These are phyloP conservation scores for Erodium trifolium DNA, from an alignment of 441 rosid species.

Conservation along the genomic window DNA sequence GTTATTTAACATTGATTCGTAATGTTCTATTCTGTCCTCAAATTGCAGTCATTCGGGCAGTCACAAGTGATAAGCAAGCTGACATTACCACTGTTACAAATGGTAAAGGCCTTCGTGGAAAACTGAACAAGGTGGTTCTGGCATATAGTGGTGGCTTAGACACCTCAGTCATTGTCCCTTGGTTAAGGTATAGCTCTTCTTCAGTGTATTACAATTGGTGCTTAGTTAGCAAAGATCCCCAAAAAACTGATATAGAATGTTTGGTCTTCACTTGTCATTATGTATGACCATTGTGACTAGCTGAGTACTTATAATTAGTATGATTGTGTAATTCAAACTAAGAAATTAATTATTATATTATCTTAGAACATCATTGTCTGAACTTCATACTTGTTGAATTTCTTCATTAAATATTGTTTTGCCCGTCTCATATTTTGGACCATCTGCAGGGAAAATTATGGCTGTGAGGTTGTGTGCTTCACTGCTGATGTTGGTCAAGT, in stretches of 20 bases:
- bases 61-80: slow-evolving; percentile 30
- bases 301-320: too few species aligned
- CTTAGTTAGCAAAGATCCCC: background rate
- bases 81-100: slow-evolving; percentile 25
- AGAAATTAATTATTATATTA: too few species aligned
- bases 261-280: too few species aligned
- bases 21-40: background rate
- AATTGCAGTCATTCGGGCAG: slow-evolving; percentile 51
- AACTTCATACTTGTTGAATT: background rate
- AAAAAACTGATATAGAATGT: too few species aligned
- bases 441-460: slow-evolving; percentile 68
- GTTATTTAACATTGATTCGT: background rate
- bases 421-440: background rate
- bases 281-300: too few species aligned
- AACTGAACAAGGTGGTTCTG: slow-evolving; percentile 73
- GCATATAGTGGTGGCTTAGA: slow-evolving; percentile 95
- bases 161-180: slow-evolving; percentile 92
- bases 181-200: slow-evolving; percentile 56
- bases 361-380: too few species aligned
- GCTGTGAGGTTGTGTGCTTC: slow-evolving; percentile 97
- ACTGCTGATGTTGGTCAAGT: slow-evolving; percentile 99
- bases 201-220: slow-evolving; percentile 9
- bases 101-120: slow-evolving; percentile 56
- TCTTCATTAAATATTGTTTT: background rate
- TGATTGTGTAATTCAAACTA: too few species aligned